phyloP scores from a whole-genome alignment of 495 filamentous ascomycete species.

The Lepraria neglecta region DNA sequence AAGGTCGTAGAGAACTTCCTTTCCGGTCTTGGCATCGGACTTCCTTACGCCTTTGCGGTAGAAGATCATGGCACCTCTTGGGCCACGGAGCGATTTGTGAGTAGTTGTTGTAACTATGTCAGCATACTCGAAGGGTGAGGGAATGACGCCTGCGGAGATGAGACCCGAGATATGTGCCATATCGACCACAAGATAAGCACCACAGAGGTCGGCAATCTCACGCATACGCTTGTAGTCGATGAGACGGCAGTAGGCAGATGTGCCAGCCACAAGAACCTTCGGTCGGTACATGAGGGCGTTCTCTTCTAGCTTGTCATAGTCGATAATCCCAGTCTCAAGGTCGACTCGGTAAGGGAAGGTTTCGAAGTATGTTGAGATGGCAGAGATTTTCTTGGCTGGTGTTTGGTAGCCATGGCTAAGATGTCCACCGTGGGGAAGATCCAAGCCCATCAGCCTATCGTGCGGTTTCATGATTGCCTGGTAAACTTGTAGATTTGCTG shows the following conservation, averaged over 20 bases:
- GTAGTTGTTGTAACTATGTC: constrained; percentile 99
- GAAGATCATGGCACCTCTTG: constrained; percentile 99
- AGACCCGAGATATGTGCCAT: constrained; percentile 99
- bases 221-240: constrained; percentile 98
- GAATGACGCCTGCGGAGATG: constrained; percentile 87
- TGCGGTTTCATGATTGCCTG: constrained; percentile 95
- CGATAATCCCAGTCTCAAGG: constrained; percentile 90
- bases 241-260: constrained; percentile 95
- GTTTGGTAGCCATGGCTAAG: constrained; percentile 98
- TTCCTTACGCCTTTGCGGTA: constrained; percentile 93
- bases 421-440: constrained; percentile 96
- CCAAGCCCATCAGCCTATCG: constrained; percentile 93
- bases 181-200: constrained; percentile 90
- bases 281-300: constrained; percentile 92
- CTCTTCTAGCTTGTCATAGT: constrained; percentile 89
- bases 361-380: constrained; percentile 91
- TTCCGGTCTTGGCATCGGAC: constrained; percentile 80
- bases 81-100: constrained; percentile 98
- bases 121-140: constrained; percentile 86
- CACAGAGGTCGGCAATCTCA: constrained; percentile 89
- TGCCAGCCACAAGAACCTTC: constrained; percentile 92
- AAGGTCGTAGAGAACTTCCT: constrained; percentile 87
- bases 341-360: constrained; percentile 90
- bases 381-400: constrained; percentile 84
- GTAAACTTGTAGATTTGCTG: constrained; percentile 97